Base-by-base conservation (phyloP, 805 yeast species). In the Nakazawaea ambrosiae region DNA sequence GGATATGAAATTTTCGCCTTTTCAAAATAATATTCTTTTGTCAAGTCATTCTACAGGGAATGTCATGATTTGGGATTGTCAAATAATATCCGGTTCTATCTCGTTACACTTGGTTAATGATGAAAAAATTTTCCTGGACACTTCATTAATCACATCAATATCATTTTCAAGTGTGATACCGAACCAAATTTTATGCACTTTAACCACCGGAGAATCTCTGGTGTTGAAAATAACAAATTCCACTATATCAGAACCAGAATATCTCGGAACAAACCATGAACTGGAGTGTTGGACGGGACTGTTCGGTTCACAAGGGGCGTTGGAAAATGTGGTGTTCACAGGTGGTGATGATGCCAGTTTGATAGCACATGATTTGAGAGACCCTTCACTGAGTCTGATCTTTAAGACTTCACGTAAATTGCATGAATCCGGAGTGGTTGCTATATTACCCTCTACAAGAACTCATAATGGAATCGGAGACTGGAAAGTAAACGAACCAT, bases 351-450 rank as follows among this genome's bases (percentile, higher is more conserved):
- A 92, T 59, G 70, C 82, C 5, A 60, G 66, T 12, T 60, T 90
- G 11, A 75, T 79, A 22, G 89, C 89, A 1, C 87, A 81, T 52
- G 97, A 89, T 55, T 36, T 70, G 8, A 61, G 81, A 43, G 43
- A 49, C 63, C 49, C 48, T 61, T 10, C n/a, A 24, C 49, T 60
- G 48, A 41, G 53, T 5, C 39, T 49, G 28, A 45, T 67, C 2
- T 67, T 61, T 45, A 54, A 63, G 36, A 32, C 29, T 5, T 57
- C 63, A 4, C 53, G 55, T 25, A 70, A 85, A 39, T 67, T 84
- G 17, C 97, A 90, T 54, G 82, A 77, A 28, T 96, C 97, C 0
- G 98, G 98, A 1, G 86, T 90, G 1, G 90, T 88, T 3, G 78
- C 94, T 2, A 81, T 92, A 14, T 70, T 89, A 32, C 66, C 80